These are phyloP conservation scores for Fusarium solani-melongenae DNA, from an alignment of 2,329 filamentous ascomycete genomes.

Conservation along the genomic window DNA sequence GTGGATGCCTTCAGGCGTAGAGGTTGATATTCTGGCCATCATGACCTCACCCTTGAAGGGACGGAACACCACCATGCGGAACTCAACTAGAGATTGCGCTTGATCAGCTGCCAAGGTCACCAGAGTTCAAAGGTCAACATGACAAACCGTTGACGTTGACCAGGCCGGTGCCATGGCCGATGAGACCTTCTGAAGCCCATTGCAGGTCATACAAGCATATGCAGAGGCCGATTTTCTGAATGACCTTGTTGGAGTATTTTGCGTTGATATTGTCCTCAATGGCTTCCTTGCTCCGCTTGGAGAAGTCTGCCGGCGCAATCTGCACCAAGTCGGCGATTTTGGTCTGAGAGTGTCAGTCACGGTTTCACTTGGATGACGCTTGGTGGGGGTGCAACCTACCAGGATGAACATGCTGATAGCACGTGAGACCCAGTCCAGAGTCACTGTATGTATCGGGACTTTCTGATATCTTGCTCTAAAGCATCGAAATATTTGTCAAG, in stretches of 20 bases:
- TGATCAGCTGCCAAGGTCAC: constrained; percentile 11
- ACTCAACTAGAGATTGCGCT: constrained; percentile 73
- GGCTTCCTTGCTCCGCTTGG: constrained; percentile 82
- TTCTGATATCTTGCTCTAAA: too few relatives aligned
- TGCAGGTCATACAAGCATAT: constrained; percentile 93
- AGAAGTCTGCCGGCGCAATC: constrained; percentile 89
- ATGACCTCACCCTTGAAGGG: constrained; percentile 97
- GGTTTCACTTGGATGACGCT: constrained; percentile 5
- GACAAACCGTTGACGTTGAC: constrained; percentile 90
- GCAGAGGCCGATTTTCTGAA: constrained; percentile 94
- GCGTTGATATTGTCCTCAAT: constrained; percentile 97
- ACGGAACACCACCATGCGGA: constrained; percentile 91
- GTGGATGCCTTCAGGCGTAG: constrained; percentile 77
- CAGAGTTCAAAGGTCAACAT: neutral
- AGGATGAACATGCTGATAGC: constrained; percentile 61
- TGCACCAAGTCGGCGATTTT: constrained; percentile 95
- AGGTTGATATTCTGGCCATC: constrained; percentile 82
- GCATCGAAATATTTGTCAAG: neutral
- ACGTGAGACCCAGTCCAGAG: neutral
- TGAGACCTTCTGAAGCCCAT: constrained; percentile 90
- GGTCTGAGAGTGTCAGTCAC: constrained; percentile 66
- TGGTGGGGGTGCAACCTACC: constrained; percentile 46
- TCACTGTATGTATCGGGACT: neutral
- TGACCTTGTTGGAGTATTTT: constrained; percentile 93
- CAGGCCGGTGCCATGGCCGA: constrained; percentile 90